A percentile compares a stretch with the other conserved stretches of the same genome.
phyloP scores from a whole-genome alignment of 2,329 filamentous ascomycete species.

The Chaetomium strumarium region DNA sequence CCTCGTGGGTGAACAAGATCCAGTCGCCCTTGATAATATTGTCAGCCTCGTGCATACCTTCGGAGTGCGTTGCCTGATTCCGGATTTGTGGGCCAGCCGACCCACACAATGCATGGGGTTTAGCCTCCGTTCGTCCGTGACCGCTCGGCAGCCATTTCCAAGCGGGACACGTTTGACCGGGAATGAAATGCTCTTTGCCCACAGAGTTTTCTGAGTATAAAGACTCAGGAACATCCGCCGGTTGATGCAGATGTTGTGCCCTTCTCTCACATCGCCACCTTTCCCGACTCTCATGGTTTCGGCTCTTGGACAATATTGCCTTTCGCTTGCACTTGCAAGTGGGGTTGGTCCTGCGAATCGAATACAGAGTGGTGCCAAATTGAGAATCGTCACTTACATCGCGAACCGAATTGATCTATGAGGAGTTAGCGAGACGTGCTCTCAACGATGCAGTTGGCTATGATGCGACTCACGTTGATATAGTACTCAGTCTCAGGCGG shows the following conservation, averaged over 20 bases:
- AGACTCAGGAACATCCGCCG: slow-evolving; percentile 13
- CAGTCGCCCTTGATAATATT: slow-evolving; percentile 71
- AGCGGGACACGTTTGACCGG: slow-evolving; percentile 8
- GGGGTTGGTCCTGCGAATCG: slow-evolving; percentile 8
- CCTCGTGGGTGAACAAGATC: slow-evolving; percentile 99
- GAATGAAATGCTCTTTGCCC: slow-evolving; percentile 5
- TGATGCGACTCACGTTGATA: slow-evolving; percentile 60
- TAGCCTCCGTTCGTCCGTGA: slow-evolving; percentile 41
- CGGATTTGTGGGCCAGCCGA: slow-evolving; percentile 7
- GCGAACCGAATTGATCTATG: slow-evolving; percentile 86
- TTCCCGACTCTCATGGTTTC: background rate
- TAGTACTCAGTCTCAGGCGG: slow-evolving; percentile 96
- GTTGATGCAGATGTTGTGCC: background rate
- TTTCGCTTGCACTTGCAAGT: slow-evolving; percentile 15
- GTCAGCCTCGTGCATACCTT: slow-evolving; percentile 12
- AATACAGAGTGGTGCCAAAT: slow-evolving; percentile 6
- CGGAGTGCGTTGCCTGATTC: slow-evolving; percentile 4
- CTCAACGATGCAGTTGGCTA: background rate
- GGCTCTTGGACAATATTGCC: background rate
- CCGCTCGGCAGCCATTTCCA: slow-evolving; percentile 16
- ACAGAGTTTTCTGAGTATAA: slow-evolving; percentile 15
- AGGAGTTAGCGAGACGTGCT: slow-evolving; percentile 17
- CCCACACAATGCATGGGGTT: slow-evolving; percentile 32
- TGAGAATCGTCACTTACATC: slow-evolving; percentile 66
- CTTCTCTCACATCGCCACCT: slow-evolving; percentile 9